Conservation (phyloP, 164 flowering plant genomes). For the Cinnamomum micranthum region DNA sequence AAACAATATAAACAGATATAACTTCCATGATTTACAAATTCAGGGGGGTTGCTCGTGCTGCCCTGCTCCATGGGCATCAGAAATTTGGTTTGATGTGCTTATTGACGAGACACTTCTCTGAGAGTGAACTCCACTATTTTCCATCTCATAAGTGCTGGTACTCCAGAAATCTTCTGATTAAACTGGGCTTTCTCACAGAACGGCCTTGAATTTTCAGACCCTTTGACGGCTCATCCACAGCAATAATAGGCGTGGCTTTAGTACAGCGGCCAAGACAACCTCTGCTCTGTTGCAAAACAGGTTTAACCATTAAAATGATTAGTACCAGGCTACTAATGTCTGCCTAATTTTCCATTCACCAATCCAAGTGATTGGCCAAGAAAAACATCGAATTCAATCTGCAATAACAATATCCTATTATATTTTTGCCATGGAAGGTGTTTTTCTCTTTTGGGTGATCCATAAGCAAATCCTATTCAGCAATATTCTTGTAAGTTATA, state of each 20-base stretch:
- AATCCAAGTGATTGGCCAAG: neutral
- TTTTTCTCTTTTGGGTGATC: too few species aligned
- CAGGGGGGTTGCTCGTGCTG: conserved; percentile 42
- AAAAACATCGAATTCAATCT: neutral
- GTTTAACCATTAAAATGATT: conserved; percentile 36
- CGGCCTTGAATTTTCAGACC: conserved; percentile 63
- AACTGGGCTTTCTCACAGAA: conserved; percentile 42
- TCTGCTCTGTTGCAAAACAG: conserved; percentile 70
- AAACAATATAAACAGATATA: conserved; percentile 3
- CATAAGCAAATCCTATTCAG: too few species aligned
- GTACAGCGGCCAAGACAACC: conserved; percentile 81
- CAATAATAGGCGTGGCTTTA: conserved; percentile 47
- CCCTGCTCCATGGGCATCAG: conserved; percentile 28
- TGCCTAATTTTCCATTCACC: too few species aligned
- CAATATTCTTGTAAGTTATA: too few species aligned
- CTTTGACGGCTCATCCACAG: conserved; percentile 73
- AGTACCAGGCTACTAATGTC: conserved; percentile 13
- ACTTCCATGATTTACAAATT: conserved; percentile 76
- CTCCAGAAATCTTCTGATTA: conserved; percentile 89
- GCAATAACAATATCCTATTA: neutral
- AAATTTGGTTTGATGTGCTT: conserved; percentile 48
- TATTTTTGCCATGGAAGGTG: neutral
- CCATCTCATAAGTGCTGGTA: conserved; percentile 75
- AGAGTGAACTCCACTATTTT: conserved; percentile 60
- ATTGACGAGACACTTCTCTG: conserved; percentile 72